Evolutionary conservation across 129 eudicot genomes (phyloP).

Genomic region (Flaveria trinervia): DNA sequence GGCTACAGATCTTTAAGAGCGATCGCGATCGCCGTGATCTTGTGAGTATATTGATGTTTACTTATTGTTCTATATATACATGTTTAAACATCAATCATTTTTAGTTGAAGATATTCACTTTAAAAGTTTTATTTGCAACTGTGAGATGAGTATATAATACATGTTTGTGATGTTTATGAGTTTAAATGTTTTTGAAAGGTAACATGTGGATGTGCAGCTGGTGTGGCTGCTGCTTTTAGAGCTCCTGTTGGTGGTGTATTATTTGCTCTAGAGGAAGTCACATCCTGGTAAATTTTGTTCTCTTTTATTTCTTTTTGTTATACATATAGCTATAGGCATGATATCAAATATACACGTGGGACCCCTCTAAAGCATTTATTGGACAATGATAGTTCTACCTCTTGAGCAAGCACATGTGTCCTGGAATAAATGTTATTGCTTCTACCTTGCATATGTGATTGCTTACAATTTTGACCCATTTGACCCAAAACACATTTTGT

Average conservation of each 20-base stretch:
- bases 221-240: conserved; percentile 99
- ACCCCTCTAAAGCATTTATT: background rate
- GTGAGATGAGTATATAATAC: background rate
- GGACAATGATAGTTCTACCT: background rate
- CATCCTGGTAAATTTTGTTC: conserved; percentile 72
- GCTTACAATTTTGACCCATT: background rate
- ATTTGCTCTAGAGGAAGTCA: conserved; percentile 98
- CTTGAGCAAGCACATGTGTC: background rate
- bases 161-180: conserved; percentile 18
- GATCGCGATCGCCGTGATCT: conserved; percentile 99
- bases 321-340: background rate
- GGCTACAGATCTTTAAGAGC: conserved; percentile 90
- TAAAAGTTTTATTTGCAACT: background rate
- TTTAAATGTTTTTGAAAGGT: conserved; percentile 75
- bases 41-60: conserved; percentile 52
- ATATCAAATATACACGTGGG: background rate
- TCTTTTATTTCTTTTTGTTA: conserved; percentile 13
- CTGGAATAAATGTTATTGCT: background rate
- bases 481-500: conserved; percentile 3
- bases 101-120: conserved; percentile 6
- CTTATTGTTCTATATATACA: background rate
- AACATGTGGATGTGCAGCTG: conserved; percentile 99
- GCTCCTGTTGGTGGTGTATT: conserved; percentile 99
- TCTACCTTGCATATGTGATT: background rate
- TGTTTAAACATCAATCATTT: conserved; percentile 5